A percentile compares a stretch with the other conserved stretches of the same genome.
These are phyloP conservation scores for Phaseolus lunatus DNA, from an alignment of 306 rosid species.

Conservation along the genomic window DNA sequence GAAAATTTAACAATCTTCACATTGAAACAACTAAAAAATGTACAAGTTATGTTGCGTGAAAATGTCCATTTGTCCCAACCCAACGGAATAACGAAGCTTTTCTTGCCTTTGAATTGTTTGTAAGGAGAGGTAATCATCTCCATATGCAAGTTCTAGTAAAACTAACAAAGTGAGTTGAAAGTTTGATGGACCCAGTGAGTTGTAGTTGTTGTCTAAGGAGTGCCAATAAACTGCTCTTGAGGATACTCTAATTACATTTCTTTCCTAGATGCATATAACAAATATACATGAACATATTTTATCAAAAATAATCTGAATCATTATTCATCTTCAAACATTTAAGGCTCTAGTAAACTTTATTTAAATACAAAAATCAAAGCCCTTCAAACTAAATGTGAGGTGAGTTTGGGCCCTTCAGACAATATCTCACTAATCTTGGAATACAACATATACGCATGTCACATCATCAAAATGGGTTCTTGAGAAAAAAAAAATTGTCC, in stretches of 20 bases:
- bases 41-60: not conserved
- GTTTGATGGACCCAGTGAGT: not conserved
- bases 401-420: not conserved
- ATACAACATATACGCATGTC: not conserved
- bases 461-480: not conserved
- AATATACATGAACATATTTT: not conserved
- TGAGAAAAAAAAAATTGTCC: too few relatives aligned
- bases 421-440: not conserved
- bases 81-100: not conserved
- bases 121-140: conserved; percentile 16
- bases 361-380: not conserved
- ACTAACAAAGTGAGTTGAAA: not conserved
- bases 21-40: conserved; percentile 1
- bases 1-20: too few relatives aligned
- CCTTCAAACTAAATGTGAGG: not conserved
- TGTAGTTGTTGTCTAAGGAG: conserved; percentile 15
- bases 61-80: not conserved
- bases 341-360: not conserved
- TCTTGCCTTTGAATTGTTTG: conserved; percentile 22
- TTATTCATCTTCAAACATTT: not conserved
- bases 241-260: not conserved
- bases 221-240: not conserved
- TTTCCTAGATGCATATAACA: not conserved
- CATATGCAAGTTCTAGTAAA: not conserved
- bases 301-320: not conserved